phyloP scores from a whole-genome alignment of 805 yeast species.

The Brettanomyces bruxellensis region DNA sequence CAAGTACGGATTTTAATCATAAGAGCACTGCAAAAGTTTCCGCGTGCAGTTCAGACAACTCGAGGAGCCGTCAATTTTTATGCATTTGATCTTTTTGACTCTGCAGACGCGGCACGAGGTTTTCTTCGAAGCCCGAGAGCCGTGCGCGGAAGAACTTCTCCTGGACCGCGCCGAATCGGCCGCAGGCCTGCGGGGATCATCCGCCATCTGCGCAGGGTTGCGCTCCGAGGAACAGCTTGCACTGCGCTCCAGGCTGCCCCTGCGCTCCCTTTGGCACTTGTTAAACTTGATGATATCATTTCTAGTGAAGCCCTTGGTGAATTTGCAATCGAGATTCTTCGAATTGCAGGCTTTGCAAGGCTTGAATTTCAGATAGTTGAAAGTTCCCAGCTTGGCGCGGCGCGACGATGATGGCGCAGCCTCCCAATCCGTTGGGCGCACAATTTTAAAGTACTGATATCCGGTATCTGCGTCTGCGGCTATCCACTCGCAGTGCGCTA shows the following conservation, averaged over 20 bases:
- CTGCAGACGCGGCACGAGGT: constrained; percentile 27
- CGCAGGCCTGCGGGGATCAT: no score
- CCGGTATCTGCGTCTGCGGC: constrained; percentile 11
- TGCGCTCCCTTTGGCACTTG: constrained; percentile 17
- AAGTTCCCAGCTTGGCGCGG: constrained; percentile 6
- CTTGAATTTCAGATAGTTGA: constrained; percentile 34
- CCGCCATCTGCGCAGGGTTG: no score
- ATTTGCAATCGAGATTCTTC: constrained; percentile 39
- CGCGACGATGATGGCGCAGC: constrained; percentile 9
- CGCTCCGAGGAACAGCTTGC: no score
- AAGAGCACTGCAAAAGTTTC: constrained; percentile 20
- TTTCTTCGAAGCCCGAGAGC: constrained; percentile 18
- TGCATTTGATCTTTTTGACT: constrained; percentile 26
- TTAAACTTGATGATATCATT: constrained; percentile 41
- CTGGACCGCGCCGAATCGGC: not conserved
- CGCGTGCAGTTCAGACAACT: constrained; percentile 22
- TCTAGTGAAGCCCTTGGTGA: constrained; percentile 59
- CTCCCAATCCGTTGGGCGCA: constrained; percentile 7
- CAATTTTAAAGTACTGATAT: constrained; percentile 22
- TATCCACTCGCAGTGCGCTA: constrained; percentile 24
- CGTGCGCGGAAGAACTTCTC: not conserved
- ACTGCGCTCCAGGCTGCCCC: not conserved
- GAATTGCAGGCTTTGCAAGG: constrained; percentile 48
- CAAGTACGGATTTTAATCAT: not conserved
- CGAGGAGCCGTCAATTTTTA: constrained; percentile 17